These are phyloP conservation scores for Helicocarpus griseus DNA, from an alignment of 2,329 filamentous ascomycete genomes.

Conservation along the genomic window DNA sequence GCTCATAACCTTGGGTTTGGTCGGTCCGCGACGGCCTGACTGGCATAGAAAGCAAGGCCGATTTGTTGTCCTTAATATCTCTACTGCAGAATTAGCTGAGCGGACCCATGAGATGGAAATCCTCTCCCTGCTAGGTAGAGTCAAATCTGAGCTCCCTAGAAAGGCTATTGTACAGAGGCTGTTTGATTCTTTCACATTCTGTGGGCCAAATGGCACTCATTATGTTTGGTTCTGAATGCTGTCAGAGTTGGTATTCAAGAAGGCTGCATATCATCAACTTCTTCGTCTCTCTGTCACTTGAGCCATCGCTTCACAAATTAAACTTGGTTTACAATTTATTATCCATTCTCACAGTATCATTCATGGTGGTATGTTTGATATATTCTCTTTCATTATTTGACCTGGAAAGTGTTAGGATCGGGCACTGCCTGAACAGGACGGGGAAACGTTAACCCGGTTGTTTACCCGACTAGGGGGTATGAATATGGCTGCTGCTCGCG, in stretches of 20 bases:
- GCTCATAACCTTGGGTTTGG: conserved; percentile 14
- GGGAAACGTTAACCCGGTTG: no score
- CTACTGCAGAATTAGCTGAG: conserved; percentile 8
- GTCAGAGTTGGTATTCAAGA: conserved; percentile 14
- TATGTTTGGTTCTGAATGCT: conserved; percentile 14
- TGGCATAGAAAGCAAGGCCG: conserved; percentile 6
- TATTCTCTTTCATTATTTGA: background rate
- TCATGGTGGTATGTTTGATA: conserved; percentile 17
- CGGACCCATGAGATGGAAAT: conserved; percentile 8
- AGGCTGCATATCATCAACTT: conserved; percentile 11
- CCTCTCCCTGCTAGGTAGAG: conserved; percentile 7
- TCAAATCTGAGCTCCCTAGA: conserved; percentile 7
- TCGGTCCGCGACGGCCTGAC: conserved; percentile 11
- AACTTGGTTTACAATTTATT: conserved; percentile 15
- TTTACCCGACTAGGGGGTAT: no score
- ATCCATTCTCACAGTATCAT: conserved; percentile 19
- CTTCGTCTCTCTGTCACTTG: conserved; percentile 12
- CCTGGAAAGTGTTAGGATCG: no score
- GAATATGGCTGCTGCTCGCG: no score
- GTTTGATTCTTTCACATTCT: conserved; percentile 14
- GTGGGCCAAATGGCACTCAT: conserved; percentile 16
- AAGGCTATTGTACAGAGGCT: conserved; percentile 12
- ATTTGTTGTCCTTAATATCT: conserved; percentile 11
- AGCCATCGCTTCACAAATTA: conserved; percentile 16
- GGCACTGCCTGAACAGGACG: no score